A percentile compares a stretch with the other conserved stretches of the same genome.
Conservation (phyloP, 1,139 yeast species). For the Geotrichum carabidarum region DNA sequence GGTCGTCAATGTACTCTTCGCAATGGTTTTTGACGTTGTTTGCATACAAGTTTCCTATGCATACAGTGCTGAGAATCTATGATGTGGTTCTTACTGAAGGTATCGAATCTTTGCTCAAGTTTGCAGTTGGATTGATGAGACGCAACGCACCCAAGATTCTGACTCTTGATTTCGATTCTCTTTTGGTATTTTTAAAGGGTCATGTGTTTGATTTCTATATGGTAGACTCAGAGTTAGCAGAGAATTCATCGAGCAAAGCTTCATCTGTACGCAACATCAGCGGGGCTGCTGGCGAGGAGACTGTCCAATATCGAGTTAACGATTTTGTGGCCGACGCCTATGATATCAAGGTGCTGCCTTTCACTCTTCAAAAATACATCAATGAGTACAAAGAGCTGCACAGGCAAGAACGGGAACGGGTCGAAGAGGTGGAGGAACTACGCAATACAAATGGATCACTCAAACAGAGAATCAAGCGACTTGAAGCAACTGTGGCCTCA, state of each 20-base stretch:
- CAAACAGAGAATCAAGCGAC: conserved; percentile 64
- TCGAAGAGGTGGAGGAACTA: conserved; percentile 62
- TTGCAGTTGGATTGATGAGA: conserved; percentile 71
- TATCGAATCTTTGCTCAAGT: conserved; percentile 70
- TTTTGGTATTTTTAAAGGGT: conserved; percentile 75
- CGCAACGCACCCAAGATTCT: conserved; percentile 59
- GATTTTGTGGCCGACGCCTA: conserved; percentile 77
- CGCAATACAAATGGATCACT: conserved; percentile 64
- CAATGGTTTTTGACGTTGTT: conserved; percentile 95
- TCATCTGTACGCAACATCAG: conserved; percentile 12
- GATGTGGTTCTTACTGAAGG: conserved; percentile 89
- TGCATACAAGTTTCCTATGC: conserved; percentile 87
- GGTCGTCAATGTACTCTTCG: conserved; percentile 88
- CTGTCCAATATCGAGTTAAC: conserved; percentile 52
- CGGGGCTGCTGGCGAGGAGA: conserved; percentile 19
- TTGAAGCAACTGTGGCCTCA: conserved; percentile 63
- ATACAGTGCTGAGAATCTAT: conserved; percentile 72
- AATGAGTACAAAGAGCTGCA: conserved; percentile 73
- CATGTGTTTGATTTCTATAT: conserved; percentile 67
- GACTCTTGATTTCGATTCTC: conserved; percentile 62
- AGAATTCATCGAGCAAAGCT: conserved; percentile 3
- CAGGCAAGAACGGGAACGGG: conserved; percentile 59
- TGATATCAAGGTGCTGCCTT: conserved; percentile 64
- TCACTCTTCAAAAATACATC: conserved; percentile 60
- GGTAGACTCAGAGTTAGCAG: conserved; percentile 28